Base-by-base conservation (phyloP, 2,329 filamentous ascomycete species). In the Colletotrichum sp. region DNA sequence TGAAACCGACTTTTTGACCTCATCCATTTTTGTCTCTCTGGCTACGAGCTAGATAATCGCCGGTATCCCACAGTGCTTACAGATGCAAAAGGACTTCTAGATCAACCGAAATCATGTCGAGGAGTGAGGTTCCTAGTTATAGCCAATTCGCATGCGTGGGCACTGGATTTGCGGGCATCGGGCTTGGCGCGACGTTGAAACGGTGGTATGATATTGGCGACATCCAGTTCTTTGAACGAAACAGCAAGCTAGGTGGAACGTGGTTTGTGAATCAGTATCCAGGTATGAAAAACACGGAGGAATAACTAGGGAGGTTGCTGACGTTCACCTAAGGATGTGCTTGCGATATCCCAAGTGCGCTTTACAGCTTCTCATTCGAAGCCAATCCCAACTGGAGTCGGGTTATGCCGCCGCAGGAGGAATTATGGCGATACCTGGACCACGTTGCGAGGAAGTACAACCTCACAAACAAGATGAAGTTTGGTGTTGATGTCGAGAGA, bases 191-290 rank as follows among this genome's bases (percentile, higher is more conserved):
- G 57, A 89, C 89, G 29, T 82, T 94, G 68, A 90, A 91, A 79
- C 84, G 90, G 22, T 88, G 88, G 81, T 87, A 93, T 57, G 88
- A 87, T 34, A 91, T 91, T 70, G 88, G 89, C 77, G 90, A 93
- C 76, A 88, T 93, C 78, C 85, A 86, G 32, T 87, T 94, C 80
- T 93, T 93, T 75, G 92, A 94, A 29, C 86, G 89, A 15, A 86
- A 91, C 76, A 83, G 86, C 6, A 88, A 88, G 5, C 86, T 93
- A 59, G 92, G 92, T 36, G 92, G 92, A 9, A 93, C 92, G 2
- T 94, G 92, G 92, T 88, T 88, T 82, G 88, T 88, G 61, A 94
- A 93, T 80, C 85, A 87, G 36, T 94, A 94, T 81, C 92, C 90
- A 12, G 89, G 89, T 81, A 83, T 81, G 68, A 6, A 8, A 32